Evolutionary conservation across 192 early-diverging fungal species (phyloP).

Genomic region (Umbelopsis ramanniana): DNA sequence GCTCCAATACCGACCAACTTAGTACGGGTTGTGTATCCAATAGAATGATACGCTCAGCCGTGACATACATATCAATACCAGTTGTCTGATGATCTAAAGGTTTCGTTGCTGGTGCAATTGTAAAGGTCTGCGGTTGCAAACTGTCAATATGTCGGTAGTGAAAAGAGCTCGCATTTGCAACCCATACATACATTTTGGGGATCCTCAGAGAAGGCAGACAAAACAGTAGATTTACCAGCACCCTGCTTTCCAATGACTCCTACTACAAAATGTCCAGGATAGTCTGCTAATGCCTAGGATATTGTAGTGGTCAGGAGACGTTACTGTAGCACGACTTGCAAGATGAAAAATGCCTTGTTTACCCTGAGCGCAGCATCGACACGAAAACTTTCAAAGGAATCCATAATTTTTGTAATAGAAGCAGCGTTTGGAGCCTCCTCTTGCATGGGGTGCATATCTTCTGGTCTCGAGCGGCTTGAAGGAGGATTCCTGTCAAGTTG

Average conservation of each 20-base stretch:
- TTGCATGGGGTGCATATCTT: not conserved
- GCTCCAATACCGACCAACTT: constrained; percentile 49
- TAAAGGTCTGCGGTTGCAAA: not conserved
- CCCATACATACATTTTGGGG: constrained; percentile 27
- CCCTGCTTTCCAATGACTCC: constrained; percentile 70
- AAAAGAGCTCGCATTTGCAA: not conserved
- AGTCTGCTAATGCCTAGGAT: constrained; percentile 52
- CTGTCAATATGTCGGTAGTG: not conserved
- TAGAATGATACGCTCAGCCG: constrained; percentile 64
- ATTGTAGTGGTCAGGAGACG: no score
- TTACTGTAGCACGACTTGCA: not conserved
- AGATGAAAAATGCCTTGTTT: not conserved
- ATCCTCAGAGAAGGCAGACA: constrained; percentile 56
- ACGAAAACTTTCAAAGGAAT: constrained; percentile 1
- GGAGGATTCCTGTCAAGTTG: not conserved
- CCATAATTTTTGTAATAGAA: not conserved
- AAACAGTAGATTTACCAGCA: constrained; percentile 64
- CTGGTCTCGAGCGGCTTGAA: not conserved
- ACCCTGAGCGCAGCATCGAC: not conserved
- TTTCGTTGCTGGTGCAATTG: not conserved
- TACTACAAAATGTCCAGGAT: constrained; percentile 70
- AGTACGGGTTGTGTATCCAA: constrained; percentile 65
- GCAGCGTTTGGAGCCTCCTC: not conserved
- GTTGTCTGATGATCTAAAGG: constrained; percentile 43
- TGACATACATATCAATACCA: constrained; percentile 69